Conservation (phyloP, 2,329 filamentous ascomycete genomes). For the Blumeria hordei region DNA sequence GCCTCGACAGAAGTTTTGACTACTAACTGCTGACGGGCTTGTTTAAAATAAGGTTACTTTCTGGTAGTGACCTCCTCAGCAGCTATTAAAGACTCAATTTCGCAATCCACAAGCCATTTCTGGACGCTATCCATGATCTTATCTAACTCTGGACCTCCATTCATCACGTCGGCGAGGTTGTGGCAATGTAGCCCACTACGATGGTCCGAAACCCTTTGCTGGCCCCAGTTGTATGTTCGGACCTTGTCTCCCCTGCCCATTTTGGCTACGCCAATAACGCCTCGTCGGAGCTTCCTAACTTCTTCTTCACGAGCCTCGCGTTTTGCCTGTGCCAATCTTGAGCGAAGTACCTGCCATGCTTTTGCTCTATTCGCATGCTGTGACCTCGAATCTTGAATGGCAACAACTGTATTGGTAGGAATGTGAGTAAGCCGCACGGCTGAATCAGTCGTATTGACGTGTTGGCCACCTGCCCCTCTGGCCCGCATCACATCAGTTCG, state of each 20-base stretch:
- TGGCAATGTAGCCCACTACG: conserved; percentile 40
- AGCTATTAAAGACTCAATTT: conserved; percentile 33
- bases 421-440: conserved; percentile 80
- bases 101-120: conserved; percentile 39
- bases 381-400: conserved; percentile 79
- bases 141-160: conserved; percentile 36
- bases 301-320: conserved; percentile 70
- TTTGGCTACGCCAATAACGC: conserved; percentile 53
- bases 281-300: conserved; percentile 47
- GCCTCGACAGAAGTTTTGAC: too few species aligned
- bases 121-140: conserved; percentile 44
- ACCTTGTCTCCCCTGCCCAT: conserved; percentile 89
- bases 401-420: conserved; percentile 66
- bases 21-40: not conserved
- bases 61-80: conserved; percentile 19
- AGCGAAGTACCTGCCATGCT: conserved; percentile 67
- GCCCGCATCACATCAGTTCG: conserved; percentile 74
- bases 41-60: not conserved
- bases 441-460: conserved; percentile 96
- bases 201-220: conserved; percentile 51
- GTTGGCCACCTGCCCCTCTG: conserved; percentile 78
- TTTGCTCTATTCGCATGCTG: conserved; percentile 73
- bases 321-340: conserved; percentile 54
- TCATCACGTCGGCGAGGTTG: conserved; percentile 39
- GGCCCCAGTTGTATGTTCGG: conserved; percentile 46